Evolutionary conservation across 306 rosid species (phyloP).

Genomic region (Cercis canadensis): DNA sequence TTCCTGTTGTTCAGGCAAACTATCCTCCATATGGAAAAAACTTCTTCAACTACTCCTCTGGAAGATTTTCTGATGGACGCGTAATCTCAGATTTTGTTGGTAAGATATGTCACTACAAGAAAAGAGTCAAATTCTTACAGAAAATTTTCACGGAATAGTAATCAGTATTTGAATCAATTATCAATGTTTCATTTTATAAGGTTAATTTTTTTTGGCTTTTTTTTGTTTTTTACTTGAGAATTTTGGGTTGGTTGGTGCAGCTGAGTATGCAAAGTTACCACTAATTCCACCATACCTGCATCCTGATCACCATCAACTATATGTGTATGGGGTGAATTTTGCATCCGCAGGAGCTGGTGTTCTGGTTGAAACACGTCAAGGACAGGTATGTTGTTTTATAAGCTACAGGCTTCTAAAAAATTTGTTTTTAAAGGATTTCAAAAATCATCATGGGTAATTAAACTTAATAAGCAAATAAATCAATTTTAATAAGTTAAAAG

Average conservation of each 20-base stretch:
- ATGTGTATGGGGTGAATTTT: conserved; percentile 60
- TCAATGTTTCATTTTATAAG: too few relatives aligned
- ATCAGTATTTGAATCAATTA: too few relatives aligned
- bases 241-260: conserved; percentile 39
- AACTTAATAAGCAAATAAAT: too few relatives aligned
- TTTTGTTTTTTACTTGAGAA: not conserved
- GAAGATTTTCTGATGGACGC: conserved; percentile 46
- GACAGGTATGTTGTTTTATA: not conserved
- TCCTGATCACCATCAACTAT: conserved; percentile 39
- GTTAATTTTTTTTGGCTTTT: not conserved
- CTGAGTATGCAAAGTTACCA: conserved; percentile 62
- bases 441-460: too few relatives aligned
- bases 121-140: too few relatives aligned
- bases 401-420: conserved; percentile 22
- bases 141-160: too few relatives aligned
- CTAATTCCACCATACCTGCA: conserved; percentile 54
- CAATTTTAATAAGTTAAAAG: too few relatives aligned
- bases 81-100: conserved; percentile 41
- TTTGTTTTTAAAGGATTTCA: too few relatives aligned
- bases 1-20: too few relatives aligned
- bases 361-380: conserved; percentile 1
- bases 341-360: conserved; percentile 75
- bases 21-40: conserved; percentile 42
- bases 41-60: conserved; percentile 38
- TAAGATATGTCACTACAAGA: too few relatives aligned